These are phyloP conservation scores for Ogataea nakhonphanomensis DNA, from an alignment of 805 yeast species.

Conservation along the genomic window DNA sequence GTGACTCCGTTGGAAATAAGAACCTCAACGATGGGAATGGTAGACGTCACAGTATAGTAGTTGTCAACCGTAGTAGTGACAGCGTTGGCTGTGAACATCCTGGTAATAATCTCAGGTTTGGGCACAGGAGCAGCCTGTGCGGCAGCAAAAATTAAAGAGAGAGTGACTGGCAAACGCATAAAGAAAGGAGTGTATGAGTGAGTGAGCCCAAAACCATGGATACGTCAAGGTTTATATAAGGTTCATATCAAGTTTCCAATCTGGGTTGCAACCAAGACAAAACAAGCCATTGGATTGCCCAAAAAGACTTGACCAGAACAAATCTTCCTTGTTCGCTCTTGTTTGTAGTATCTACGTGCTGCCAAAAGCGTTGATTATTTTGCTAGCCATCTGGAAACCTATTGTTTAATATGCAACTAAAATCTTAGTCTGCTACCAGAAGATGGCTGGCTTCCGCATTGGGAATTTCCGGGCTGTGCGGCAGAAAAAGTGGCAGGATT, in stretches of 20 bases:
- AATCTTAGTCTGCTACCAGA: conserved; percentile 2
- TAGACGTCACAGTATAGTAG: conserved; percentile 44
- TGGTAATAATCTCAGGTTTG: conserved; percentile 22
- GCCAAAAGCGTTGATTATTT: conserved; percentile 1
- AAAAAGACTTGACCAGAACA: neutral
- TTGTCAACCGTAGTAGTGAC: conserved; percentile 30
- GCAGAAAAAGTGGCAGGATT: conserved; percentile 3
- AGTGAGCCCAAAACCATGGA: neutral
- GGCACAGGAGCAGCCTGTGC: conserved; percentile 25
- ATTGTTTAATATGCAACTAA: conserved; percentile 8
- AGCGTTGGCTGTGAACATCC: conserved; percentile 32
- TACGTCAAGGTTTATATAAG: conserved; percentile 2
- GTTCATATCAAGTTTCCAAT: no score
- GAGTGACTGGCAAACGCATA: conserved; percentile 11
- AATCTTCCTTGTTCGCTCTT: neutral
- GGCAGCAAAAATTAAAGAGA: conserved; percentile 6
- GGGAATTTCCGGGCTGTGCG: conserved; percentile 4
- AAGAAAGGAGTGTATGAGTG: conserved; percentile 3
- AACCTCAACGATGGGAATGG: conserved; percentile 51
- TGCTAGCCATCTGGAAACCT: conserved; percentile 5
- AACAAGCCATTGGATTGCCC: no score
- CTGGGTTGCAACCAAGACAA: no score
- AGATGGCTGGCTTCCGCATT: conserved; percentile 11
- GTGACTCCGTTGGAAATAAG: conserved; percentile 50
- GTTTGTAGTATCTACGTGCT: neutral